phyloP scores from a whole-genome alignment of 176 grass and related monocot species.

The Hyparrhenia diplandra region DNA sequence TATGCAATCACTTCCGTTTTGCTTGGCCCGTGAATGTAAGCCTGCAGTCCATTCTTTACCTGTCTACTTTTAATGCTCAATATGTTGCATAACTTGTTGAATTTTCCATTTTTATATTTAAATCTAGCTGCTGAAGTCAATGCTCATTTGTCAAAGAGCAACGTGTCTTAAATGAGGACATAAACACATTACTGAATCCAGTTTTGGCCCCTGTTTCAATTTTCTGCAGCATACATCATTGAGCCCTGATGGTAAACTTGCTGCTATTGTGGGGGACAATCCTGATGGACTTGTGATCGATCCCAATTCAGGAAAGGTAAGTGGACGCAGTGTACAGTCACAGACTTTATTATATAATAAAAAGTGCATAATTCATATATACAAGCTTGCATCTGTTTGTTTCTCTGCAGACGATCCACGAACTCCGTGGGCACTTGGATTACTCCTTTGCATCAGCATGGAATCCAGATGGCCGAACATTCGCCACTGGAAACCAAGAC shows the following conservation, averaged over 20 bases:
- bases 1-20: conserved; percentile 68
- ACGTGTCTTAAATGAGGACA: background rate
- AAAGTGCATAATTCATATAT: background rate
- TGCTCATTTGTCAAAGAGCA: background rate
- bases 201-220: background rate
- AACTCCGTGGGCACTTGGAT: conserved; percentile 63
- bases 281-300: conserved; percentile 68
- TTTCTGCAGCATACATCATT: conserved; percentile 66
- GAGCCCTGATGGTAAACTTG: conserved; percentile 73
- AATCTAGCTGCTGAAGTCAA: no score
- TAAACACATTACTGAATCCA: background rate
- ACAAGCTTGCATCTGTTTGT: background rate
- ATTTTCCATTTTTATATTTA: background rate
- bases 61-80: background rate
- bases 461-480: conserved; percentile 69
- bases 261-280: conserved; percentile 59
- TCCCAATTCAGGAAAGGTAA: conserved; percentile 67
- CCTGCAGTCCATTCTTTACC: background rate
- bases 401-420: conserved; percentile 47
- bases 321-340: background rate
- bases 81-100: background rate
- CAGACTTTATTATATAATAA: background rate
- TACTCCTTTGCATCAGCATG: conserved; percentile 89
- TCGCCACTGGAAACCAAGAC: conserved; percentile 81
- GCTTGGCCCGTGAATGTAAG: conserved; percentile 77